Evolutionary conservation across 2,329 filamentous ascomycete genomes (phyloP), one percentile per base, ranked within the genome.

Genomic region (Pseudogymnoascus sp.): DNA sequence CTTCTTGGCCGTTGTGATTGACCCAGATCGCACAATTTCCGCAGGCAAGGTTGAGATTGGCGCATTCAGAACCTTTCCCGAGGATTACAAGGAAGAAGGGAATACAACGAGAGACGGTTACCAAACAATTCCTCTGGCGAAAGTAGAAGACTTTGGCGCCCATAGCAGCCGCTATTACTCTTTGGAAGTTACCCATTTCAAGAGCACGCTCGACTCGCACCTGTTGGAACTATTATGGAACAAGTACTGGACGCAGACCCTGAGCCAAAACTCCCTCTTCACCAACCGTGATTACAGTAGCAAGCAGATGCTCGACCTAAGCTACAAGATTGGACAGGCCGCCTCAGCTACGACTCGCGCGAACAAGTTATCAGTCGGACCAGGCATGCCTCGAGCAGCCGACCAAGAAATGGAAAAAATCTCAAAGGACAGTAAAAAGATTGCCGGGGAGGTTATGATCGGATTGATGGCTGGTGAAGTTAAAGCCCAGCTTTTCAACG

Each of bases 211-310:
- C 28, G 94, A 99, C 75, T 82, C 86, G 1, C 88, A 91, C 68
- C 81, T 99, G 22, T 80, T 99, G 4, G 90, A 95, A 70, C 82
- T 91, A 59, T 79, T 99, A 30, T 97, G 94, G 94, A 96, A 97
- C 78, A 97, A 97, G 75, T 99, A 99, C 79, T 96, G 91, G 94
- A 92, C 97, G 34, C 90, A 95, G 70, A 99, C 94, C 5, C 82
- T 99, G 18, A 95, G 91, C 32, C 90, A 96, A 68, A 94, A 86
- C 67, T 92, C 93, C 20, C 81, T 97, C 4, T 87, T 96, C 68
- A 91, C 90, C 61, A 97, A 96, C 71, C 89, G 92, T 65, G 93
- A 97, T 68, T 99, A 92, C 71, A 88, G 87, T 59, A 96, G 88
- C 69, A 94, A 92, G 74, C 92, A 97, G 74, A 94, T 99, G 75